Evolutionary conservation across 2,329 filamentous ascomycete species (phyloP), one percentile per base, ranked within the genome.

Genomic region (Cladosporium colombiae): DNA sequence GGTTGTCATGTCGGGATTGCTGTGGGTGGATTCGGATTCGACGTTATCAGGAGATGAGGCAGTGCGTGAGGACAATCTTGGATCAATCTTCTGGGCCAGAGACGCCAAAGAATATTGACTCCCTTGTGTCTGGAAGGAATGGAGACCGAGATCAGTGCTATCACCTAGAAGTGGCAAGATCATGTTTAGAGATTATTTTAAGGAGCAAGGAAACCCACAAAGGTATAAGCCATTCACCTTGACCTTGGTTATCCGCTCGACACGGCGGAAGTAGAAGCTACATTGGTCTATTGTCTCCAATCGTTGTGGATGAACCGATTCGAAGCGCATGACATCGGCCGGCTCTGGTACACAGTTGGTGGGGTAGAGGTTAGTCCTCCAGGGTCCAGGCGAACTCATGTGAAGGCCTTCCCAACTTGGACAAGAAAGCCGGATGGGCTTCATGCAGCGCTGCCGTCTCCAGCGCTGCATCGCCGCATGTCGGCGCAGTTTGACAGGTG

Each of bases 281-380:
- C 61, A 56, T 63, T 49, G 33, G 61, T 63, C 61, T 21, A 63
- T 63, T 37, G 49, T 53, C 61, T 63, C 61, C 61, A 63, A 63
- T 44, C 50, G 29, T 56, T n/a, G 27, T 56, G 29, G 33, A 44
- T 62, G 25, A 44, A 63, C 50, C 61, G 61, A 63, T 33, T 37
- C 23, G 37, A 63, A 55, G 33, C 61, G 61, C 33, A 63, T 56
- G 61, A 44, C 50, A 56, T 63, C 60, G 44, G 16, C 18, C 1
- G 10, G 59, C 21, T 62, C 29, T 37, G 50, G 49, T 56, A 56
- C 31, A 53, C 25, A 56, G 16, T 31, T 50, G 61, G 40, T 63
- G 61, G 61, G 61, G 61, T 56, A 63, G 33, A 35, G 60, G 21
- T 62, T 35, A 23, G 14, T 21, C n/a, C 16, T 35, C 61, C 50